Evolutionary conservation across 2,329 filamentous ascomycete genomes (phyloP), one percentile per base, ranked within the genome.

Genomic region (Gremmenia infestans): DNA sequence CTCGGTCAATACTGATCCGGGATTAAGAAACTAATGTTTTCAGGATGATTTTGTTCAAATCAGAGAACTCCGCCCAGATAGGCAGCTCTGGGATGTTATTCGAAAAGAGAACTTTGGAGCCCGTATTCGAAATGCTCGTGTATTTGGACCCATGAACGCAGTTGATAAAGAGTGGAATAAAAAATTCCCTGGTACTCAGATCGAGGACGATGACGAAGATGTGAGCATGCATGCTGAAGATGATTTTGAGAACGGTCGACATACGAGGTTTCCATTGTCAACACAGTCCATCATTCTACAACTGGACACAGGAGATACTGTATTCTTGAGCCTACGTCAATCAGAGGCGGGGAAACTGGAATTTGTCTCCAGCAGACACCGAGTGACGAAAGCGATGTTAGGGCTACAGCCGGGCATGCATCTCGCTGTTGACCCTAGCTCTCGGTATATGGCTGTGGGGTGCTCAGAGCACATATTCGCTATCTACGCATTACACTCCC

Each of bases 211-310:
- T 4, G 40, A 49, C 9, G 48, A 48, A 14, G 50, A 57, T 47
- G 52, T 54, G 17, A 25, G 35, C 17, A 62, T 60, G 50, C 52
- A 56, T 36, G 6, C 14, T 25, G 37, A 28, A 4, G 40, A 52
- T 25, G 23, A 32, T 36, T 19, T 32, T 23, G 17, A 35, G 14
- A 23, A 52, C 7, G 14, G 25, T 25, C 12, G 19, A 17, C 8
- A n/a, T 12, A 32, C 45, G 14, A 61, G 37, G n/a, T 50, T 50
- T 36, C 57, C 25, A 2, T 70, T 88, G 54, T 89, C 92, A 12
- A 88, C 90, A n/a, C 91, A 97, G 67, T 76, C 92, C 23, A 75
- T 97, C 15, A 80, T 94, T 4, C 74, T 97, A 15, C 83, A 89
- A 22, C 78, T 97, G 8, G 86, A 89, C 60, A 83, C 81, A 15